A percentile compares a stretch with the other conserved stretches of the same genome.
Evolutionary conservation across 2,329 filamentous ascomycete genomes (phyloP).

Genomic region (Pestalotiopsis fici): DNA sequence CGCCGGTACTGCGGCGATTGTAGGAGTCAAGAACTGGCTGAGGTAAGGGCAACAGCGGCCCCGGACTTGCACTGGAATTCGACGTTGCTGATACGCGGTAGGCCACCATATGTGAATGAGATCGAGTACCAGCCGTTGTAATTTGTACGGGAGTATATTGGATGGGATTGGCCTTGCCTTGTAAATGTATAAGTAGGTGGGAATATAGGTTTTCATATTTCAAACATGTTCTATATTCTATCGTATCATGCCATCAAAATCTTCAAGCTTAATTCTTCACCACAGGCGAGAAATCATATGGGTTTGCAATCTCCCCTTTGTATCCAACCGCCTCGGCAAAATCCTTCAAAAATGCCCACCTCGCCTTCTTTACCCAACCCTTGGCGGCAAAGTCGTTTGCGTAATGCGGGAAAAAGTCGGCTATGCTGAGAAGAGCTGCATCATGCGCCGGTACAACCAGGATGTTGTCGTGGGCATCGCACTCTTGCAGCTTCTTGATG

Average conservation of each 20-base stretch:
- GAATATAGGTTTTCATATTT: neutral
- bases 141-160: neutral
- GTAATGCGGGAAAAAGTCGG: slow-evolving; percentile 51
- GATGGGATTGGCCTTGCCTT: neutral
- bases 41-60: slow-evolving; percentile 41
- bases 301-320: slow-evolving; percentile 22
- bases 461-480: slow-evolving; percentile 43
- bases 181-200: neutral
- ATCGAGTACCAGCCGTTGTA: slow-evolving; percentile 10
- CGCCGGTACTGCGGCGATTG: slow-evolving; percentile 51
- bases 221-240: neutral
- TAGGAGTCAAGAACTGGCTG: slow-evolving; percentile 50
- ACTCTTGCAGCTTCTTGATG: slow-evolving; percentile 44
- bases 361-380: slow-evolving; percentile 42
- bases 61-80: neutral
- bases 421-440: slow-evolving; percentile 36
- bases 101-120: slow-evolving; percentile 13
- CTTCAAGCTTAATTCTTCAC: neutral
- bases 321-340: slow-evolving; percentile 42
- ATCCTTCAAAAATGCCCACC: slow-evolving; percentile 53
- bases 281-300: slow-evolving; percentile 17
- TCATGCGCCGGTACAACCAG: slow-evolving; percentile 51
- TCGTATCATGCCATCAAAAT: no score
- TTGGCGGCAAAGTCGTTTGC: slow-evolving; percentile 47
- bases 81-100: neutral